phyloP scores from a whole-genome alignment of 306 rosid genomes.

The Lathyrus oleraceus region DNA sequence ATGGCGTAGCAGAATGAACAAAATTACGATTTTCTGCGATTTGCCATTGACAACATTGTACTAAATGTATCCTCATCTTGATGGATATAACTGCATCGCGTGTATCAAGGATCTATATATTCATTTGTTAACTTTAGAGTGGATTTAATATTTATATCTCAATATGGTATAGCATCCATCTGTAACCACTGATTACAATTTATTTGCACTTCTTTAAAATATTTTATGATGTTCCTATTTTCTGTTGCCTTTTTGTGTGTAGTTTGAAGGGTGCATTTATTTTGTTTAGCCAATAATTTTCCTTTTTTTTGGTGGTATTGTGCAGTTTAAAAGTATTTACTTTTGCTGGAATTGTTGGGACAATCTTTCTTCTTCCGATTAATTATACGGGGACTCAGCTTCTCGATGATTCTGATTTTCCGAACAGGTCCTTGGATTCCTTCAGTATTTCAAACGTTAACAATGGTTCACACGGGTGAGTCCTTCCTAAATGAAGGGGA shows the following conservation, averaged over 20 bases:
- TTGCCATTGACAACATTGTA: no score
- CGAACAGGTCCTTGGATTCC: slow-evolving; percentile 67
- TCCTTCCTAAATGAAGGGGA: neutral
- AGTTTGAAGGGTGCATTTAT: slow-evolving; percentile 18
- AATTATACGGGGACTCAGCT: slow-evolving; percentile 70
- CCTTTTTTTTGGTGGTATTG: neutral
- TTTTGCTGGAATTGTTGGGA: slow-evolving; percentile 66
- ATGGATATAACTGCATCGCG: no score
- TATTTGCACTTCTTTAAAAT: slow-evolving; percentile 6
- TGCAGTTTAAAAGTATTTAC: slow-evolving; percentile 69
- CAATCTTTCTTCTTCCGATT: slow-evolving; percentile 69
- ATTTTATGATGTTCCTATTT: slow-evolving; percentile 22
- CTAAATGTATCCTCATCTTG: no score
- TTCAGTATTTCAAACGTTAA: slow-evolving; percentile 82
- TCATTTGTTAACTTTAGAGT: no score
- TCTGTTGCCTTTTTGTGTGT: neutral
- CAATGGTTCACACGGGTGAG: slow-evolving; percentile 71
- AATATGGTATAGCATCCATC: no score
- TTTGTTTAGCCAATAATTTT: slow-evolving; percentile 21
- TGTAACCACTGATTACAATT: neutral
- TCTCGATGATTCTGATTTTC: slow-evolving; percentile 45
- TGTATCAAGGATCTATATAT: no score
- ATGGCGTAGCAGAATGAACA: no score
- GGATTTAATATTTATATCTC: no score
- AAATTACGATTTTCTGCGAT: no score